Conservation (phyloP, 768 basidiomycete genomes). For the Dioszegia hungarica region DNA sequence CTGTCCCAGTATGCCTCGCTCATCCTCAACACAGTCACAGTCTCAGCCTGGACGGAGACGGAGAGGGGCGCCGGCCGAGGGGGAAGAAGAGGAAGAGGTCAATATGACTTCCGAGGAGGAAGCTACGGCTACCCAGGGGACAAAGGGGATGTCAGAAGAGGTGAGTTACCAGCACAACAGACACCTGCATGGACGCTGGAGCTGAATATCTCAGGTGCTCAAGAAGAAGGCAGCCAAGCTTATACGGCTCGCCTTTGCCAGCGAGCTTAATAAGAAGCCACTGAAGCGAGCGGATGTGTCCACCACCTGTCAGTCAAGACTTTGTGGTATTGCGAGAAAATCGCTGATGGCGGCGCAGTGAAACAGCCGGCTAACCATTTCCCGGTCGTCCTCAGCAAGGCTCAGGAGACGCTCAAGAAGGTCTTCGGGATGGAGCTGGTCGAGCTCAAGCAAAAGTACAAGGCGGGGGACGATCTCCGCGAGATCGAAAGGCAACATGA, state of each 20-base stretch:
- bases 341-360: neutral
- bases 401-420: constrained; percentile 61
- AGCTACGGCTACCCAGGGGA: neutral
- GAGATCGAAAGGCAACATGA: no score
- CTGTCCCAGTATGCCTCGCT: neutral
- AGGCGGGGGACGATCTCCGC: neutral
- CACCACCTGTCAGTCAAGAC: constrained; percentile 70
- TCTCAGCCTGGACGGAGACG: neutral
- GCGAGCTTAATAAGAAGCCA: constrained; percentile 63
- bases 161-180: constrained; percentile 9
- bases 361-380: constrained; percentile 53
- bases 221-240: constrained; percentile 65
- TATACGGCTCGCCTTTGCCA: constrained; percentile 75
- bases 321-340: no score
- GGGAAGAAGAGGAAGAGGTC: constrained; percentile 3
- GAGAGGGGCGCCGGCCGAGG: constrained; percentile 7
- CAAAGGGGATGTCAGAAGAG: constrained; percentile 14
- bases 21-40: neutral
- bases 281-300: constrained; percentile 77
- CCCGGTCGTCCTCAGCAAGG: constrained; percentile 59
- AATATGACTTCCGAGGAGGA: constrained; percentile 3
- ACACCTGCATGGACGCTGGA: neutral
- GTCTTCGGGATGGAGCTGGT: constrained; percentile 81
- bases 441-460: constrained; percentile 56
- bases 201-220: constrained; percentile 56